These are phyloP conservation scores for Thielaviopsis euricoi DNA, from an alignment of 2,329 filamentous ascomycete species.

Conservation along the genomic window DNA sequence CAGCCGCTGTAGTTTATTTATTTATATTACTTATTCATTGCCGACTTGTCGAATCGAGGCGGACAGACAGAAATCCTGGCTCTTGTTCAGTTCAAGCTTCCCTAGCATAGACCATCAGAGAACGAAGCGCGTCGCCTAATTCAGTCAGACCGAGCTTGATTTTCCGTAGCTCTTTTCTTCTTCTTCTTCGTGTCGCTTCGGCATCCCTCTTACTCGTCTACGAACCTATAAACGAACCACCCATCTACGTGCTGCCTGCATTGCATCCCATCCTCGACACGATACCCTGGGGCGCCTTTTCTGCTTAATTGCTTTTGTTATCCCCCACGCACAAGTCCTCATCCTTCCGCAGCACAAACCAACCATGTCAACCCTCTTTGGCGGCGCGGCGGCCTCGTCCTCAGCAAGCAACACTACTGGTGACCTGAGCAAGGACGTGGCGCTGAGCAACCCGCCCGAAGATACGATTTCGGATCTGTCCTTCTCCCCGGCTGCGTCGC, in stretches of 20 bases:
- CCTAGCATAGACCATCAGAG: too few relatives aligned
- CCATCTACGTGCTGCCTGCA: too few relatives aligned
- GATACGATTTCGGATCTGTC: slow-evolving; percentile 79
- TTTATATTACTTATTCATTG: too few relatives aligned
- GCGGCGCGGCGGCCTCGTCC: slow-evolving; percentile 33
- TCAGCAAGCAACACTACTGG: slow-evolving; percentile 59
- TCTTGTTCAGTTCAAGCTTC: too few relatives aligned
- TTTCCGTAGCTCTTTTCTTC: background rate
- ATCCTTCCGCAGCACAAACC: background rate
- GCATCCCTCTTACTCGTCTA: background rate
- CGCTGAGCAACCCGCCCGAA: slow-evolving; percentile 60
- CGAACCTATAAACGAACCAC: too few relatives aligned
- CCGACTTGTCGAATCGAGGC: too few relatives aligned
- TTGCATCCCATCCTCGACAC: background rate
- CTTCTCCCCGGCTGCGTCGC: slow-evolving; percentile 50
- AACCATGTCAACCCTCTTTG: slow-evolving; percentile 50
- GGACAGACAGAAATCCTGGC: too few relatives aligned
- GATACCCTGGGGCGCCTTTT: background rate
- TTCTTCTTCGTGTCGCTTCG: background rate
- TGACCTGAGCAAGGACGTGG: slow-evolving; percentile 79
- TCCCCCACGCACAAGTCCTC: background rate
- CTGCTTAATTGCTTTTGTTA: background rate
- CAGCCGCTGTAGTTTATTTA: too few relatives aligned
- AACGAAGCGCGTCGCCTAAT: background rate
- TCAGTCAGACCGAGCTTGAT: background rate